phyloP scores from a whole-genome alignment of 2,329 filamentous ascomycete species.

The Beauveria varroae region DNA sequence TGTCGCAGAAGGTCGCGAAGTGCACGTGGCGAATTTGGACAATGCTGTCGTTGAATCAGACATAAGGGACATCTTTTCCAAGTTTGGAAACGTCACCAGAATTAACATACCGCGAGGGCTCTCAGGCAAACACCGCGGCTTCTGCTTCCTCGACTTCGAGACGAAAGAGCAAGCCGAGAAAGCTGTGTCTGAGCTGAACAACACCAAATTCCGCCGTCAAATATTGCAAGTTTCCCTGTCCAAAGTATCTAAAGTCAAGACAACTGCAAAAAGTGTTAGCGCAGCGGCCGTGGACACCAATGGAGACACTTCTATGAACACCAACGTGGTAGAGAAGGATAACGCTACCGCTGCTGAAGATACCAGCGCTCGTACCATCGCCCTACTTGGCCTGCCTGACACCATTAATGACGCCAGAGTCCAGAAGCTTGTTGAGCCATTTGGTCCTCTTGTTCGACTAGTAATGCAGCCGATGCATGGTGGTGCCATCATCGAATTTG shows the following conservation, averaged over 20 bases:
- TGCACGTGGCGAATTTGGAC: slow-evolving; percentile 68
- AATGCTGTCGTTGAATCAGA: slow-evolving; percentile 57
- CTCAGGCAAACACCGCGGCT: slow-evolving; percentile 64
- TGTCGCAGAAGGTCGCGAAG: slow-evolving; percentile 77
- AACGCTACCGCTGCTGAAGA: slow-evolving; percentile 36
- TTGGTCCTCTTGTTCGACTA: slow-evolving; percentile 67
- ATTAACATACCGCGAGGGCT: slow-evolving; percentile 64
- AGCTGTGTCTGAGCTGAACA: slow-evolving; percentile 61
- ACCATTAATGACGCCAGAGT: slow-evolving; percentile 87
- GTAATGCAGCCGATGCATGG: slow-evolving; percentile 73
- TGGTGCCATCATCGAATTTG: slow-evolving; percentile 80
- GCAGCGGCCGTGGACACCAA: slow-evolving; percentile 24
- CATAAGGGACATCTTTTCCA: slow-evolving; percentile 61
- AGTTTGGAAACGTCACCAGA: slow-evolving; percentile 67
- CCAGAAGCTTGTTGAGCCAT: slow-evolving; percentile 60
- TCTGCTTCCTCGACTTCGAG: slow-evolving; percentile 71
- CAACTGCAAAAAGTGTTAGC: slow-evolving; percentile 38
- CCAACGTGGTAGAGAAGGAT: slow-evolving; percentile 16
- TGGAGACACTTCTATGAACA: slow-evolving; percentile 16
- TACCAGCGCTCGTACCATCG: slow-evolving; percentile 62
- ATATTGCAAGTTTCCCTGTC: slow-evolving; percentile 60
- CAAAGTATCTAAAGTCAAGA: slow-evolving; percentile 48
- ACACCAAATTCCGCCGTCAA: slow-evolving; percentile 60
- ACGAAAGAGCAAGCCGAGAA: slow-evolving; percentile 60
- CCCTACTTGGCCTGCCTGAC: slow-evolving; percentile 79